Evolutionary conservation across 2,329 filamentous ascomycete genomes (phyloP), one percentile per base, ranked within the genome.

Genomic region (Neurospora sp.): DNA sequence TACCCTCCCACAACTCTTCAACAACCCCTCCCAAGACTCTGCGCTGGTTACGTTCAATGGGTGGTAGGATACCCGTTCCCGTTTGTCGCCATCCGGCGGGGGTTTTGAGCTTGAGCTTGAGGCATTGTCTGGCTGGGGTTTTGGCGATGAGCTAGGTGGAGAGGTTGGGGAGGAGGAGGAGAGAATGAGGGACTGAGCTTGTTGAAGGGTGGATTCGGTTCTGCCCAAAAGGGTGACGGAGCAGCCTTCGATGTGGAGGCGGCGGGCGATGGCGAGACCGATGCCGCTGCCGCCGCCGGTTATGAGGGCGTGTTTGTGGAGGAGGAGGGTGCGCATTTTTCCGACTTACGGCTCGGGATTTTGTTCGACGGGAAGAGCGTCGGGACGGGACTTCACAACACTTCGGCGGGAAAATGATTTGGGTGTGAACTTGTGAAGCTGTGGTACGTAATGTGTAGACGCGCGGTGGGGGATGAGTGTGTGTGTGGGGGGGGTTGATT

Each of bases 201-300:
- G 23, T 1, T 5, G 43, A 0, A 62, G 52, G 3, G 52, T 62
- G 0, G 52, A 28, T 36, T 62, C 52, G 1, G 52, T 62, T 1
- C 52, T 4, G 6, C 52, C 52, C 3, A 62, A 8, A 5, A 62
- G 28, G 3, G 52, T 62, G 1, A 62, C 52, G 52, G 52, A 62
- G 23, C 52, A 62, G 23, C 52, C 52, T 62, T 62, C 52, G 0
- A 5, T 0, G 0, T 62, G 33, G 3, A 62, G 28, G 2, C 52
- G 23, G 52, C 52, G 52, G 1, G 92, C 90, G 8, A 94, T 86
- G 0, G 92, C 90, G 40, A 92, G 87, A 4, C 92, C 92, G 70
- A 96, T 90, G 23, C 92, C 92, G 3, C 89, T 91, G 1, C 91
- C 91, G 19, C 88, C 92, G 72, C 92, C 92, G 0, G 91, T 95